Percentiles rank a stretch among this genome's conserved stretches.
These are phyloP conservation scores for Theobroma cacao DNA, from an alignment of 345 rosid species.

Conservation along the genomic window DNA sequence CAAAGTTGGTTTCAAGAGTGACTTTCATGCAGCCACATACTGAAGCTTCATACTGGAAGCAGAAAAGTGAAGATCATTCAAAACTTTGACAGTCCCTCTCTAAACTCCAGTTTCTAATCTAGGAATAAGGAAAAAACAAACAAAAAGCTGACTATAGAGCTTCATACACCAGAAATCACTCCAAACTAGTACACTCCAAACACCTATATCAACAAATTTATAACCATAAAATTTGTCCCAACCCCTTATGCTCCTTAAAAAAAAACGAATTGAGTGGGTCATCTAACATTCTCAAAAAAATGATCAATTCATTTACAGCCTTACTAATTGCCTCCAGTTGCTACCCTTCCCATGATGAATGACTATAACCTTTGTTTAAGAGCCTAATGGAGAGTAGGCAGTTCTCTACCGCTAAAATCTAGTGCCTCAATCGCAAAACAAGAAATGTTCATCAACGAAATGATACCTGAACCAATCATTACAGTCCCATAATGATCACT, in stretches of 20 bases:
- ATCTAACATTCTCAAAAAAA: not conserved
- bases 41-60: not conserved
- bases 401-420: not conserved
- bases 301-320: not conserved
- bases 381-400: not conserved
- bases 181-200: not conserved
- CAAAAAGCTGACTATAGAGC: not conserved
- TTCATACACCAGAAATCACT: not conserved
- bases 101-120: not conserved
- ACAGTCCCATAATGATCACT: not conserved
- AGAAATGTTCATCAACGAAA: not conserved
- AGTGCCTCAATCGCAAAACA: not conserved
- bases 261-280: not conserved
- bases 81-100: not conserved
- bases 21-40: not conserved
- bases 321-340: not conserved
- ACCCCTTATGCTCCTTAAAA: not conserved
- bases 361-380: not conserved
- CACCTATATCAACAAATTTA: not conserved
- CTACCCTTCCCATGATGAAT: not conserved
- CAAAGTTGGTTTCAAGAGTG: not conserved
- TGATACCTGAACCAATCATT: not conserved
- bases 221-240: not conserved
- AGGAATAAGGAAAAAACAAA: not conserved
- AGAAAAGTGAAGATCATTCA: not conserved